A percentile compares a stretch with the other conserved stretches of the same genome.
Conservation (phyloP, 371 early-diverging fungal genomes). For the Fennellomyces sp. region DNA sequence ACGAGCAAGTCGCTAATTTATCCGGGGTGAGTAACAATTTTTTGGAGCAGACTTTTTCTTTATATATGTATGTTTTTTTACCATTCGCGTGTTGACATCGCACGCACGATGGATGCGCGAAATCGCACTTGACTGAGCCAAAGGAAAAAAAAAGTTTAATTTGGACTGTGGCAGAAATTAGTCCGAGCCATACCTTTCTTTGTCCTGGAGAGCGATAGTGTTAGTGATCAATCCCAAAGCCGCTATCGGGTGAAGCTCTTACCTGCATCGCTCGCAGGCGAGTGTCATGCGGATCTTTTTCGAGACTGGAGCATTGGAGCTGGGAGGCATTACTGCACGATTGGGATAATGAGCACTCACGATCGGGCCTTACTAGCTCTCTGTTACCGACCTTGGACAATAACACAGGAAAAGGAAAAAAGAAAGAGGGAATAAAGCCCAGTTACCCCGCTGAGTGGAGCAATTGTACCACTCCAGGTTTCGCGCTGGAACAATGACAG, state of each 20-base stretch:
- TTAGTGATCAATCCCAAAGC: too few species aligned
- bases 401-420: not conserved
- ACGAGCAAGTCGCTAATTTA: conserved; percentile 21
- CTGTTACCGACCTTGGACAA: not conserved
- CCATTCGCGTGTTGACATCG: conserved; percentile 50
- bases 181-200: conserved; percentile 9
- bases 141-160: conserved; percentile 1
- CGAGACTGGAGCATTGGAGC: conserved; percentile 10
- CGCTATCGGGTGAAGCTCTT: not conserved
- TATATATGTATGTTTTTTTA: too few species aligned
- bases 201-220: not conserved
- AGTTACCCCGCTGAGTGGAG: too few species aligned
- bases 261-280: conserved; percentile 58
- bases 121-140: conserved; percentile 60
- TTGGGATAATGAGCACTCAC: too few species aligned
- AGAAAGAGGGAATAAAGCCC: not conserved
- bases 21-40: conserved; percentile 2
- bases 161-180: not conserved
- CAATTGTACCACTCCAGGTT: too few species aligned
- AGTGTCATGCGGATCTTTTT: conserved; percentile 55
- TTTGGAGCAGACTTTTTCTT: too few species aligned
- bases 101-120: conserved; percentile 48
- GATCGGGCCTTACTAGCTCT: too few species aligned
- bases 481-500: not conserved
- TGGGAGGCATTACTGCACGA: not conserved